Base-by-base conservation (phyloP, 2,329 filamentous ascomycete genomes). In the Colletotrichum viniferum region DNA sequence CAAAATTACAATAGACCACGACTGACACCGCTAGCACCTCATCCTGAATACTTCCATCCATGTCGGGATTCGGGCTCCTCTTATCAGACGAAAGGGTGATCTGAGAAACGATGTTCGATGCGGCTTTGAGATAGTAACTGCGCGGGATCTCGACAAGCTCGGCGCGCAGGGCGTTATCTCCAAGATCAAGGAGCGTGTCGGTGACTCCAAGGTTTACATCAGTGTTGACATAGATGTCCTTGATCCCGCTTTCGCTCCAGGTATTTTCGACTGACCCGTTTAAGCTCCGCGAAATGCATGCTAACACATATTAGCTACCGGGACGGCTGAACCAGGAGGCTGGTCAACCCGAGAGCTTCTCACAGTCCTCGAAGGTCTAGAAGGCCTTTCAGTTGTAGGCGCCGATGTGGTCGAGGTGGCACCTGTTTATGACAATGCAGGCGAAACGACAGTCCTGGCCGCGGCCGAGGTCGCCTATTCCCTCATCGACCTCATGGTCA, bases 391-490 rank as follows among this genome's bases (percentile, higher is more conserved):
- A 77, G 86, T 96, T 7, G 91, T 96, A 1, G 94, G 94, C 2
- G 94, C 92, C 0, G 95, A 96, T 85, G 90, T 96, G 63, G 94
- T 96, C 5, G 94, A 96, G 85, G 94, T 96, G 7, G 90, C 93
- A 3, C 95, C 95, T 0, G 91, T 91, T 5, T 96, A 96, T 82
- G 95, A 96, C 84, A 93, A 92, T 24, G 86, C 86, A 13, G 94
- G 91, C 4, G 94, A 96, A 84, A 92, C 90, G 32, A 97, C 95
- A 5, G 92, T 92, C 4, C 82, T 96, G 65, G 93, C 93, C 3
- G 94, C 92, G 14, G 93, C 94, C 21, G 93, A 96, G 85, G 87
- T 96, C 48, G 93, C 88, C 0, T 95, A 91, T 83, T 94, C 95
- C 82, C 88, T 96, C 21, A 85, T 96, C 78, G 95, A 93, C 6